These are phyloP conservation scores for Cryptosporidium sp. DNA, from an alignment of 169 alveolate genomes.

Conservation along the genomic window DNA sequence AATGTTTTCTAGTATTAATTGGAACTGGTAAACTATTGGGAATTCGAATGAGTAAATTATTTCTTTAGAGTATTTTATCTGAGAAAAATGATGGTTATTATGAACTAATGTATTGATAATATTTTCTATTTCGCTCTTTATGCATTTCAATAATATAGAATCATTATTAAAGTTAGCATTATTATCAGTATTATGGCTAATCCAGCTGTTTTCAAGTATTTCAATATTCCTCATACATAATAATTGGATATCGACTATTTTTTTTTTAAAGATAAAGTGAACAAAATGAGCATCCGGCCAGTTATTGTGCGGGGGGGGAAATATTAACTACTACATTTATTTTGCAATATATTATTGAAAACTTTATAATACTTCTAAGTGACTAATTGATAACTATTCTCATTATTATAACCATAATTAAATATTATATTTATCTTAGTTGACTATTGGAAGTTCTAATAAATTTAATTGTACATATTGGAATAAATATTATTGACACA, in stretches of 20 bases:
- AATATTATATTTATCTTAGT: too few relatives aligned
- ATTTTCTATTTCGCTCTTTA: slow-evolving; percentile 36
- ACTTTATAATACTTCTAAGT: neutral
- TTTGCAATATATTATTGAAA: neutral
- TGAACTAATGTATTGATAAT: slow-evolving; percentile 1
- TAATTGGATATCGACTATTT: neutral
- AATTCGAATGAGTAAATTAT: slow-evolving; percentile 3
- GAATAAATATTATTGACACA: neutral
- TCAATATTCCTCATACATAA: slow-evolving; percentile 69
- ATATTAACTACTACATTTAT: neutral
- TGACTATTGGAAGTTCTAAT: neutral
- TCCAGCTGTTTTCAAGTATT: slow-evolving; percentile 8
- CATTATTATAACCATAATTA: too few relatives aligned
- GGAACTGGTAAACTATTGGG: slow-evolving; percentile 48
- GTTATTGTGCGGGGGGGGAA: neutral
- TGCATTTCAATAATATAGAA: slow-evolving; percentile 8
- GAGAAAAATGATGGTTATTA: slow-evolving; percentile 6
- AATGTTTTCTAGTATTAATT: slow-evolving; percentile 21
- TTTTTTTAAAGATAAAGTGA: neutral
- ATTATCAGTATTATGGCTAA: neutral
- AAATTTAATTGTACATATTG: neutral
- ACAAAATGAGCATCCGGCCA: neutral
- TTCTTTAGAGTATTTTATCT: slow-evolving; percentile 34
- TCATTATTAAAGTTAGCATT: neutral
- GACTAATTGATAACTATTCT: neutral